Conservation (phyloP, 768 basidiomycete species). For the Suillus alpinus region DNA sequence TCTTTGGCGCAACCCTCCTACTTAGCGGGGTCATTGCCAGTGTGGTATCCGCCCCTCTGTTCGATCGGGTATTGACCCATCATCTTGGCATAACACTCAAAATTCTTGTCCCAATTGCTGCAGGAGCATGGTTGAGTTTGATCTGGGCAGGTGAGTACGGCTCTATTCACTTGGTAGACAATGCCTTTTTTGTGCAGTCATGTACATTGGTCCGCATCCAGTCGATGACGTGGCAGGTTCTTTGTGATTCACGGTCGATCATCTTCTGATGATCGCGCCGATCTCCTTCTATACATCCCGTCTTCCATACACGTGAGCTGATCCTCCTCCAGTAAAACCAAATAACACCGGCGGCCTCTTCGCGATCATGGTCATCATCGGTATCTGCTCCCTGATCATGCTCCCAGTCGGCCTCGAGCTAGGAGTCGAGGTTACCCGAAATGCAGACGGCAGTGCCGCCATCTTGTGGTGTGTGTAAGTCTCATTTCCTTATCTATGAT, state of each 20-base stretch:
- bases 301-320: neutral
- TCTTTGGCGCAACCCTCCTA: slow-evolving; percentile 68
- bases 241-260: neutral
- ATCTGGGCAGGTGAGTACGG: slow-evolving; percentile 71
- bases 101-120: slow-evolving; percentile 59
- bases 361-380: slow-evolving; percentile 66
- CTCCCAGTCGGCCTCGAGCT: slow-evolving; percentile 78
- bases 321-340: slow-evolving; percentile 48
- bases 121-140: slow-evolving; percentile 63
- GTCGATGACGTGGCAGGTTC: neutral
- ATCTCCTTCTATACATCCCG: neutral
- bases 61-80: slow-evolving; percentile 81
- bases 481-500: neutral
- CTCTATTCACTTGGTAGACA: neutral
- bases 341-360: slow-evolving; percentile 61
- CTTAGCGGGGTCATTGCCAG: slow-evolving; percentile 71
- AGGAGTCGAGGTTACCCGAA: slow-evolving; percentile 75
- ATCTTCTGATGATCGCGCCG: neutral
- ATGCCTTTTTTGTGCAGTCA: neutral
- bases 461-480: slow-evolving; percentile 73
- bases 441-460: slow-evolving; percentile 74
- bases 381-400: slow-evolving; percentile 62
- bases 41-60: slow-evolving; percentile 65
- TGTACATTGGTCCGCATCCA: neutral
- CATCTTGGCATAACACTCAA: slow-evolving; percentile 62